Evolutionary conservation across 345 rosid species (phyloP), one percentile per base, ranked within the genome.

Genomic region (Eucalyptus erythrocorys): DNA sequence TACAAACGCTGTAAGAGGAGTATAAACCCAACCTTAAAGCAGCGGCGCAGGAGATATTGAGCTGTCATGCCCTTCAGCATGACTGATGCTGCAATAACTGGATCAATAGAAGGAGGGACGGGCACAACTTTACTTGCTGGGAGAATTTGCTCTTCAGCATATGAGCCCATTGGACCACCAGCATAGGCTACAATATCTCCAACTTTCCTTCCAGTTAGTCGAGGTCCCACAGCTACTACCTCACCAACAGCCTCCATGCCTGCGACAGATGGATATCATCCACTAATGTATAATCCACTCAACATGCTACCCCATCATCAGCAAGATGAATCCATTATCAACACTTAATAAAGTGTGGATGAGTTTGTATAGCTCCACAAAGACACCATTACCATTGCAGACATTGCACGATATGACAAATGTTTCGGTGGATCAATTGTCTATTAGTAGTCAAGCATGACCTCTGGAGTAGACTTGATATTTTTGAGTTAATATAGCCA

Each of bases 1-100:
- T 40, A 21, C 47, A 40, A 87, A 88, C 27, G 68, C 61, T 19
- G 40, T 12, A 4, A 32, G 49, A n/a, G n/a, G n/a, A 37, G 86
- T 19, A 87, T 59, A 47, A 55, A 89, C 86, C 90, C 76, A 89
- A 97, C 99, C 98, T 95, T 97, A 92, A 96, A 97, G 93, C 98
- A 96, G 87, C 95, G 95, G 48, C 91, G 94, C 66, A 96, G 87
- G 71, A 96, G 94, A 88, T 87, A 92, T 91, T 96, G 98, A 57
- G 97, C 94, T n/a, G 99, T 98, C 99, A 98, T 96, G 84, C 99
- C 99, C 94, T 97, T 98, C 88, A 95, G 94, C 89, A 97, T 88
- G 90, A 93, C 88, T 43, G 99, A 96, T 55, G 99, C 98, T 79
- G 98, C 99, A 55, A 91, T 87, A 32, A 94, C 86, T 81, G 98